These are phyloP conservation scores for Geotrichum armillariae DNA, from an alignment of 1,139 yeast species.

Conservation along the genomic window DNA sequence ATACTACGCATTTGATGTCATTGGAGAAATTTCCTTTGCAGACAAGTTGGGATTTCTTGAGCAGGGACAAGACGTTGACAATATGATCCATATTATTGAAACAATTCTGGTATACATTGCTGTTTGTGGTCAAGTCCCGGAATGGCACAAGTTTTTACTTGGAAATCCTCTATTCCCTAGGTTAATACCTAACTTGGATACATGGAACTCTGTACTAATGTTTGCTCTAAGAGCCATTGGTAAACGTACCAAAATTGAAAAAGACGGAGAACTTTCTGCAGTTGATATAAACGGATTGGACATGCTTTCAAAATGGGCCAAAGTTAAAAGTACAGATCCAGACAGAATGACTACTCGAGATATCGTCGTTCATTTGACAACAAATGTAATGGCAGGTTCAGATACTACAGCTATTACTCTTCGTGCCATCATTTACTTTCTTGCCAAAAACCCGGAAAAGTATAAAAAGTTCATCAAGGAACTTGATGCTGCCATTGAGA, in stretches of 20 bases:
- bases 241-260: not conserved
- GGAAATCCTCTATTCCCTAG: slow-evolving; percentile 1
- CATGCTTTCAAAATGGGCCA: slow-evolving; percentile 2
- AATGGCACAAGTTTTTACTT: not conserved
- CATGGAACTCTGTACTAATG: slow-evolving; percentile 1
- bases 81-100: not conserved
- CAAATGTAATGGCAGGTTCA: not conserved
- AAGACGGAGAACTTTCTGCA: not conserved
- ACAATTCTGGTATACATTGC: not conserved
- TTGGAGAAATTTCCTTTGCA: not conserved
- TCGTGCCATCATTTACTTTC: not conserved
- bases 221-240: not conserved
- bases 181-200: not conserved
- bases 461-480: not conserved
- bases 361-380: not conserved
- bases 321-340: not conserved
- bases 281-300: not conserved
- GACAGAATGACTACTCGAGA: slow-evolving; percentile 1
- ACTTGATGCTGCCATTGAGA: not conserved
- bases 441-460: not conserved
- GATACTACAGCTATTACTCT: slow-evolving; percentile 1
- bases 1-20: not conserved
- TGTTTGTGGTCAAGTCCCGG: slow-evolving; percentile 47
- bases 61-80: not conserved
- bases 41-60: not conserved